Base-by-base conservation (phyloP, 768 basidiomycete species). In the Pholiota molesta region DNA sequence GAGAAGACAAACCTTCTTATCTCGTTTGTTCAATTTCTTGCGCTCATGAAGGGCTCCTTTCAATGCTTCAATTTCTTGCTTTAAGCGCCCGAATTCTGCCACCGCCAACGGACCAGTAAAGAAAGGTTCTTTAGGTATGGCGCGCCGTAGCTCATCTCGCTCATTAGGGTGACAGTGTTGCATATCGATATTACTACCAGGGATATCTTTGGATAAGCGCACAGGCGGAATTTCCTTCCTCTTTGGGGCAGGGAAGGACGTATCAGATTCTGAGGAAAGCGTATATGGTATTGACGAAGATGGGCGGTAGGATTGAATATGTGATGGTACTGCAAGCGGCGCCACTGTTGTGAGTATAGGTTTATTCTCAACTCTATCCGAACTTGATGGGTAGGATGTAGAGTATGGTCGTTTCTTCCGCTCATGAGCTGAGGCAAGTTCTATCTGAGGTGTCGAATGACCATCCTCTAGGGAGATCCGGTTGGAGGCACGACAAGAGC, bases 51-150 rank as follows among this genome's bases (percentile, higher is more conserved):
- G 67, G 26, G 79, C 67, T 68, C 78, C 84, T 72, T 84, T 87
- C 63, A 86, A 75, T 5, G 63, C 59, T 52, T 89, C 87, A 5
- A 88, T 67, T 65, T 92, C 88, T 35, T 78, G 80, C 71, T 79
- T 84, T 72, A 88, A 72, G 39, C 77, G 78, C n/a, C 82, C 81
- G 57, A 79, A 79, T 66, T 88, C 86, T 13, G 81, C 77, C 13
- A 73, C 68, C 5, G 82, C 78, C 62, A 81, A 61, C 8, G 80
- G 71, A 0, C 80, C 80, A 44, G 68, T 55, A 37, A 62, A 60
- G 17, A 42, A 39, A 52, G 31, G 52, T n/a, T 63, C 40, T 11
- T 51, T 42, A 52, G 11, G 7, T 28, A 16, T 28, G 5, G 28
- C 13, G 3, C n/a, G 35, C n/a, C 33, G 33, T 17, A 17, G 14